Conservation (phyloP, 139 green algal species). For the Chlorella sp. region DNA sequence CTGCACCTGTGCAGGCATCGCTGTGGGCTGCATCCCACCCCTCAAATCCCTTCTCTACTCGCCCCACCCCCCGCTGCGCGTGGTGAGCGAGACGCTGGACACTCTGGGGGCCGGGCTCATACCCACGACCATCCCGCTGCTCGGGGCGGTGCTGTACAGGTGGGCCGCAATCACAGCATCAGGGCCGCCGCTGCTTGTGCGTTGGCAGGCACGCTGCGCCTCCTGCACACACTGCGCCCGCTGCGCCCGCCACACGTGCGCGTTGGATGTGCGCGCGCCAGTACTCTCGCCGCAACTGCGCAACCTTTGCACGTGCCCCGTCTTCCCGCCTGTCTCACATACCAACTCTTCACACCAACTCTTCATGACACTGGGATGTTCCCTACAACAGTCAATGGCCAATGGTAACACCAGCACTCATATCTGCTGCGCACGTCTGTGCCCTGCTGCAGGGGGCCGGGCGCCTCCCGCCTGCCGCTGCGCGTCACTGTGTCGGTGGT, state of each 20-base stretch:
- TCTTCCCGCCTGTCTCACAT: too few relatives aligned
- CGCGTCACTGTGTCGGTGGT: conserved; percentile 47
- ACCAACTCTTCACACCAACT: too few relatives aligned
- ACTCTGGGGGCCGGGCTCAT: conserved; percentile 63
- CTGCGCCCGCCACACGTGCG: too few relatives aligned
- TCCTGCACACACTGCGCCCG: background rate
- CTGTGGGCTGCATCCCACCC: conserved; percentile 52
- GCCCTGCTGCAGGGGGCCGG: conserved; percentile 27
- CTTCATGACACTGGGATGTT: too few relatives aligned
- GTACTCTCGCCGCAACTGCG: too few relatives aligned
- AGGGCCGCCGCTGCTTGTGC: background rate
- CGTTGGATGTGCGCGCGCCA: background rate
- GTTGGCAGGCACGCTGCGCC: background rate
- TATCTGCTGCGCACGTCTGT: too few relatives aligned
- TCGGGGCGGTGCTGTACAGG: conserved; percentile 69
- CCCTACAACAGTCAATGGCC: too few relatives aligned
- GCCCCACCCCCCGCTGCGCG: conserved; percentile 34
- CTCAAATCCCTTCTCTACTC: conserved; percentile 52
- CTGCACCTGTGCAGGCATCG: conserved; percentile 18
- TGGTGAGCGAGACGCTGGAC: conserved; percentile 47
- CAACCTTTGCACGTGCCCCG: background rate
- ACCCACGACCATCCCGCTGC: conserved; percentile 65
- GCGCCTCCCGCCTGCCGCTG: conserved; percentile 43
- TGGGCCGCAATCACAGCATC: background rate
- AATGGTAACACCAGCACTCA: too few relatives aligned